Evolutionary conservation across 78 protist genomes (phyloP).

Genomic region (Planoprotostelium fungivorum): DNA sequence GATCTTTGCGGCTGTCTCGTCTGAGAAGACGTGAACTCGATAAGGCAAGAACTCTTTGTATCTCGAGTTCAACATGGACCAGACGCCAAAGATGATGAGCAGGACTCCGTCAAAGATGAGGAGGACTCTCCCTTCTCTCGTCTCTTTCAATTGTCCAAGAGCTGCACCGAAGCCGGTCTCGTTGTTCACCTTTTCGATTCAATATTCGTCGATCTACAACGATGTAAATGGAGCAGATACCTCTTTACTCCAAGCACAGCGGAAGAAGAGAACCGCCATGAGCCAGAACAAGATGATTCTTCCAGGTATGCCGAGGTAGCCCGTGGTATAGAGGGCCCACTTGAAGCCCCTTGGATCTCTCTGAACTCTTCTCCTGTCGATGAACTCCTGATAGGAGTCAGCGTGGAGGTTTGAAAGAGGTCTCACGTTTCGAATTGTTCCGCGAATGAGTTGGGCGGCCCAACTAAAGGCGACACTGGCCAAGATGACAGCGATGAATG

Average conservation of each 20-base stretch:
- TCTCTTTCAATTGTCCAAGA: neutral
- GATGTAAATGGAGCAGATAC: too few species aligned
- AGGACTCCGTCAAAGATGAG: neutral
- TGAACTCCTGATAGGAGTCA: neutral
- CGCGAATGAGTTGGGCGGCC: neutral
- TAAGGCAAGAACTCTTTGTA: neutral
- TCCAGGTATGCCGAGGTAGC: neutral
- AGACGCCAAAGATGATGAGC: neutral
- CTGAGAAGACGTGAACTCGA: neutral
- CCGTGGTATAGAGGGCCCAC: neutral
- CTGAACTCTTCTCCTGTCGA: neutral
- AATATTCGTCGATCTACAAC: too few species aligned
- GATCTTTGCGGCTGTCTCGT: neutral
- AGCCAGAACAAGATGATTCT: neutral
- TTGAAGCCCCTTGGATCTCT: neutral
- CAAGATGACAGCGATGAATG: neutral
- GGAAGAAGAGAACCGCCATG: neutral
- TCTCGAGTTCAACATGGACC: neutral
- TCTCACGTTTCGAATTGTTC: neutral
- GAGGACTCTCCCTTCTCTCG: neutral
- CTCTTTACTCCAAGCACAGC: neutral
- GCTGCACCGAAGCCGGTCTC: neutral
- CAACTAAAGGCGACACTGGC: neutral
- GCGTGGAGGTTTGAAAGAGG: neutral
- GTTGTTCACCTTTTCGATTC: neutral